These are phyloP conservation scores for Rhodotorula sp. DNA, from an alignment of 1,284 basidiomycete species.

Conservation along the genomic window DNA sequence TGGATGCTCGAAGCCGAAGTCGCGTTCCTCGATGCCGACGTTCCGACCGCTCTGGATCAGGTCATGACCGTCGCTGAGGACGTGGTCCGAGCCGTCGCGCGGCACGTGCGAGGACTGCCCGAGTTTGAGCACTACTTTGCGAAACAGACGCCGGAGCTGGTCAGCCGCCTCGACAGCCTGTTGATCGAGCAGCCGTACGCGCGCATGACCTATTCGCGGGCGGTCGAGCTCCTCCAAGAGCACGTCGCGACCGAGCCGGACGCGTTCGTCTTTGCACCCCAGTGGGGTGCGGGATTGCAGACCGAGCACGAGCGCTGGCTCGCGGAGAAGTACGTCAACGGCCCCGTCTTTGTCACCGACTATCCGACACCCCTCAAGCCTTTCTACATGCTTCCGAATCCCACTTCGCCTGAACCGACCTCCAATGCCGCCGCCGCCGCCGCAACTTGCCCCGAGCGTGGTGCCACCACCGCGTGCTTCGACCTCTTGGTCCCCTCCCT, in stretches of 20 bases:
- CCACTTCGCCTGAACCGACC: conserved; percentile 62
- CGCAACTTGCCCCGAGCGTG: no score
- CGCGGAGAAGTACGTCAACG: conserved; percentile 60
- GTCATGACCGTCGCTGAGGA: conserved; percentile 73
- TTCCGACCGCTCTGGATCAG: conserved; percentile 49
- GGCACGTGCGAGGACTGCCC: conserved; percentile 4
- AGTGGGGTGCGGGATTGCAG: conserved; percentile 70
- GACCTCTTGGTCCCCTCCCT: conserved; percentile 85
- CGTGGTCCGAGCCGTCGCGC: conserved; percentile 55
- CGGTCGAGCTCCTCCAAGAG: conserved; percentile 62
- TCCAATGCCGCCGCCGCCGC: conserved; percentile 14
- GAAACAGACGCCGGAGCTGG: background rate
- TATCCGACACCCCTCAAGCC: conserved; percentile 83
- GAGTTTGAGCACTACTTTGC: conserved; percentile 11
- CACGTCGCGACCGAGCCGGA: conserved; percentile 45
- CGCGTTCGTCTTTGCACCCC: conserved; percentile 54
- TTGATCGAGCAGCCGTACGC: conserved; percentile 32
- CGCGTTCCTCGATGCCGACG: conserved; percentile 57
- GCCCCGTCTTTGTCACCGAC: conserved; percentile 87
- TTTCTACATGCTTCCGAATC: conserved; percentile 87
- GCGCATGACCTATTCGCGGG: conserved; percentile 78
- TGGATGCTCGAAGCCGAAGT: conserved; percentile 98
- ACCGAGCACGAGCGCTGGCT: conserved; percentile 94
- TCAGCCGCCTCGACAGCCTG: conserved; percentile 1
- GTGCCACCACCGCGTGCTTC: conserved; percentile 80